Evolutionary conservation across 768 basidiomycete genomes (phyloP), one percentile per base, ranked within the genome.

Genomic region (Neoboletus magnificus): DNA sequence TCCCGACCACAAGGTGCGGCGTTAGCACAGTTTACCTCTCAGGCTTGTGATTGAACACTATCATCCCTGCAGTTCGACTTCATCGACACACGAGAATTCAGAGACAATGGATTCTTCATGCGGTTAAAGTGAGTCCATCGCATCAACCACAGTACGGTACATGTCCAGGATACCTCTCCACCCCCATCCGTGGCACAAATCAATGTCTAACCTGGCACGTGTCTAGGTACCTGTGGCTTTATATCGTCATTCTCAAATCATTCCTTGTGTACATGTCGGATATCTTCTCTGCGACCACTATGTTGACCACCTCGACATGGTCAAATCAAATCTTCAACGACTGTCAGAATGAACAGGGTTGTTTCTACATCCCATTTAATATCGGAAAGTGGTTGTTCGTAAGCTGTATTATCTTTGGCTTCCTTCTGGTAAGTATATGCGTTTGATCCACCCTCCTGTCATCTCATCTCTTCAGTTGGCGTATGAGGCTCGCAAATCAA

Each of bases 361-460:
- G 93, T 69, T 85, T 93, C 49, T 83, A 88, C 67, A 89, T 94
- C 61, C 87, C 91, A 2, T 98, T 97, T 75, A 76, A 79, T 55
- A 84, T 91, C 52, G 94, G 92, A 49, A 91, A 94, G 73, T 98
- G 93, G 93, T 77, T 99, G 57, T 98, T 98, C 76, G 89, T 97
- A 20, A 93, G 93, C 44, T 98, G 96, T 74, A 98, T 99, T 81
- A 89, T 97, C 63, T 91, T 97, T 72, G 93, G 92, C n/a, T 98
- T 98, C 77, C 78, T 99, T 29, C 76, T 99, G 70, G 93, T 93
- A 66, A 59, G 89, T 56, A 32, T 22, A 15, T 25, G 7, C 20
- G 20, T 47, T 51, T 20, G n/a, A 15, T 29, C 7, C 23, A 25
- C 9, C n/a, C 4, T 20, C 22, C 32, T 40, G 57, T 57, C 25